Evolutionary conservation across 1,284 basidiomycete species (phyloP), one percentile per base, ranked within the genome.

Genomic region (Xanthoconium separans): DNA sequence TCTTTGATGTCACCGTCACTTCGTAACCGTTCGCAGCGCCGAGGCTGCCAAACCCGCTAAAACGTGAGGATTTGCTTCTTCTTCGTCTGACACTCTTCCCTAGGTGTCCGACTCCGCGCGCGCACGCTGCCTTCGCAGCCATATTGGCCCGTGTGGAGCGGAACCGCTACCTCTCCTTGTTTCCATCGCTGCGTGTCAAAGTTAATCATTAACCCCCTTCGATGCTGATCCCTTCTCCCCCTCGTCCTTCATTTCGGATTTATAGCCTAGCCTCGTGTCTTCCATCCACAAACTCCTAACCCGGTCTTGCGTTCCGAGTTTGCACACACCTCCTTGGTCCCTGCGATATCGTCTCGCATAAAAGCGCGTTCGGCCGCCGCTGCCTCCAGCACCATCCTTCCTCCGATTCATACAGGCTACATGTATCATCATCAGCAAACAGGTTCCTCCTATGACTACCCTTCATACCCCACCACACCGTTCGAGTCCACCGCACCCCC

Each of bases 361-460:
- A 72, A 66, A 70, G 67, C 69, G 49, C 59, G 57, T 36, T 31
- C 56, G 48, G 51, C 57, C 60, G 51, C 64, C 56, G 55, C 7
- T 51, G 56, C 51, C 47, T 55, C 55, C 58, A 57, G 30, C 20
- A 40, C 18, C 51, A 53, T 45, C 43, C 52, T 54, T 49, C 43
- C 53, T 57, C 57, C 48, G 31, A 58, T 52, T 52, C 47, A n/a
- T 36, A 56, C 53, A 59, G 60, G 43, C 58, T 62, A 57, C 61
- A 73, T 83, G 66, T 85, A 87, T 66, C 75, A 77, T 47, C 73
- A 75, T 55, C 72, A 74, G 56, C 68, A 75, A 58, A 69, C 73
- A 54, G 68, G 72, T 61, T 66, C 70, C 55, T 70, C 66, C 39
- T 85, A 87, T 66, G 78, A 79, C 57, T 83, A 83, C 61, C 53